Conservation (phyloP, 495 filamentous ascomycete species). For the Pseudoneurospora amorphoporcata region DNA sequence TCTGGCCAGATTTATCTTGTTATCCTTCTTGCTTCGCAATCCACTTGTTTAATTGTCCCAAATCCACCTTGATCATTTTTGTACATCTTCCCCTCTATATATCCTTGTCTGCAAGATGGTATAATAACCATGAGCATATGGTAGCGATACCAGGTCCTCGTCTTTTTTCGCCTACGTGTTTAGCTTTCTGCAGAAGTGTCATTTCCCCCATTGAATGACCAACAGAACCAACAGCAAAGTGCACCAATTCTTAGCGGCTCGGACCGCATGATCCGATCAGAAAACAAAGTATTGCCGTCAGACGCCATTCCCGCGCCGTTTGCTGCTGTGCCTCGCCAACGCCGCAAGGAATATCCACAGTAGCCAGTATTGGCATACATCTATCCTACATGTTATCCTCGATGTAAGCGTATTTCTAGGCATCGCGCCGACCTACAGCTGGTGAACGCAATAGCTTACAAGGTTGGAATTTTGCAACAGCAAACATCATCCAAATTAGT, state of each 20-base stretch:
- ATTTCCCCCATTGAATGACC: neutral
- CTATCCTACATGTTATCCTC: neutral
- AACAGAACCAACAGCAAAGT: neutral
- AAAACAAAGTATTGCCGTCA: neutral
- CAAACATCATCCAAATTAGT: neutral
- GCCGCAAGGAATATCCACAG: neutral
- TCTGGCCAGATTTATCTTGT: neutral
- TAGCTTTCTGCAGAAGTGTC: neutral
- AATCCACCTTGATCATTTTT: neutral
- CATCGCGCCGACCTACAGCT: neutral
- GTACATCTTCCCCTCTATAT: neutral
- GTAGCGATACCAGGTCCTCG: neutral
- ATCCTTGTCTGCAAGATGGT: neutral
- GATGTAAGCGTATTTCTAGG: neutral
- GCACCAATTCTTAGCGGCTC: neutral
- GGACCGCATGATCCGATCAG: neutral
- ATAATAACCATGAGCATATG: neutral
- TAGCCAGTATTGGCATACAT: neutral
- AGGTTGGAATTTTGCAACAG: neutral
- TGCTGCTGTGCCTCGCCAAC: neutral
- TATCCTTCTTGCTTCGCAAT: neutral
- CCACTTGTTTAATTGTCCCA: neutral
- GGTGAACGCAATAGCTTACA: neutral
- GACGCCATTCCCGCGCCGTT: neutral
- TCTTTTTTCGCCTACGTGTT: neutral